Evolutionary conservation across 768 basidiomycete genomes (phyloP), one percentile per base, ranked within the genome.

Genomic region (Mycena galericulata): DNA sequence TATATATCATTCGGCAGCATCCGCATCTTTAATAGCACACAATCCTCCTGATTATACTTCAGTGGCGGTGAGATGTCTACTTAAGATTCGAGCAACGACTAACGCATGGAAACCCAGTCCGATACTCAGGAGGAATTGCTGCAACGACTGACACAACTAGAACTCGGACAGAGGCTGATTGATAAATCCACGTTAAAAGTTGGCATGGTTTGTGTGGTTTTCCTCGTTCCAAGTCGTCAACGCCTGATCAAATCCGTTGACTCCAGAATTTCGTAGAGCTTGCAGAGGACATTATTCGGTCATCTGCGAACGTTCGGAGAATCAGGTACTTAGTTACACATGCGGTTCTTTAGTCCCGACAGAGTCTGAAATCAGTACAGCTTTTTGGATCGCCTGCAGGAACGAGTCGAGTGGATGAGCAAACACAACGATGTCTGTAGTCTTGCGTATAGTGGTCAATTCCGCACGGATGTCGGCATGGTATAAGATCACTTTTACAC

Each of bases 41-140:
- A 57, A 57, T 57, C 17, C 55, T 15, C 26, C 55, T n/a, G 55
- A 57, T 41, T 30, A 43, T 20, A 8, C 41, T 57, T 30, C 43
- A 58, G 56, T 24, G 41, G 56, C n/a, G 56, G 56, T 58, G 57
- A 59, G 57, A 59, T 59, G 45, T 59, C 43, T 58, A 45, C 45
- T 46, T 34, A 36, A 46, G 45, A 46, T 45, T 58, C 45, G 45
- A 58, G 56, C 43, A 58, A 58, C 30, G 27, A 58, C 45, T 58
- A 58, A 58, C 43, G 45, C 41, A 58, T 58, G 43, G 41, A 46
- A 58, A 43, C 45, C 56, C 11, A 58, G 56, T 45, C 11, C 20
- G 56, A 8, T 58, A 43, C 41, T 45, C 41, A n/a, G 1, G 43
- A 45, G 27, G 56, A 58, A 58, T 3, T 58, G 41, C 40, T 58